A percentile compares a stretch with the other conserved stretches of the same genome.
These are phyloP conservation scores for Harringtonia aguacate DNA, from an alignment of 2,329 filamentous ascomycete genomes.

Conservation along the genomic window DNA sequence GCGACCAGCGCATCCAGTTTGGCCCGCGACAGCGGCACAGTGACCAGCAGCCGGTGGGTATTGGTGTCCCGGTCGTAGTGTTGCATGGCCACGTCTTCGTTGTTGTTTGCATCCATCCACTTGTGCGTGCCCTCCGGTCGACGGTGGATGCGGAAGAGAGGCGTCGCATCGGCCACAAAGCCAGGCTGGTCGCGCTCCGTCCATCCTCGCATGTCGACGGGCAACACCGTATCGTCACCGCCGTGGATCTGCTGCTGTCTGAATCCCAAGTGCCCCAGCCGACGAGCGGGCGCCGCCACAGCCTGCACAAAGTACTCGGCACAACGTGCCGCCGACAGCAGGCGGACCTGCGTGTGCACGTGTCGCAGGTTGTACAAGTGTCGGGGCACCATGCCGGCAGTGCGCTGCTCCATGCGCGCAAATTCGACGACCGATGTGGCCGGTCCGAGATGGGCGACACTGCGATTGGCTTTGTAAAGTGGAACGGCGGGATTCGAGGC, in stretches of 20 bases:
- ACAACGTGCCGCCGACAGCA: neutral
- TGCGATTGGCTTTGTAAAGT: neutral
- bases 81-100: neutral
- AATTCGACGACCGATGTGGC: neutral
- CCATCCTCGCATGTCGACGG: neutral
- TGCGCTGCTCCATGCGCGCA: neutral
- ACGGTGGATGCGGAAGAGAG: neutral
- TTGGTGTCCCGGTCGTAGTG: neutral
- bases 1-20: constrained; percentile 2
- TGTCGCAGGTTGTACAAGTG: neutral
- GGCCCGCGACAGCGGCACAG: neutral
- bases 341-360: neutral
- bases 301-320: neutral
- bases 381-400: neutral
- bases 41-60: constrained; percentile 1
- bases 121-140: neutral
- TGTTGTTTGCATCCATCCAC: neutral
- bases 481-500: neutral
- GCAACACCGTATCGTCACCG: neutral
- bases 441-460: neutral
- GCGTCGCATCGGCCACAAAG: neutral
- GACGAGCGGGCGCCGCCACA: neutral
- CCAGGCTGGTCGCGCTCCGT: neutral
- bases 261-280: neutral
- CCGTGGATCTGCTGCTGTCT: neutral